phyloP scores from a whole-genome alignment of 2,329 filamentous ascomycete species.

The Knufia fluminis region DNA sequence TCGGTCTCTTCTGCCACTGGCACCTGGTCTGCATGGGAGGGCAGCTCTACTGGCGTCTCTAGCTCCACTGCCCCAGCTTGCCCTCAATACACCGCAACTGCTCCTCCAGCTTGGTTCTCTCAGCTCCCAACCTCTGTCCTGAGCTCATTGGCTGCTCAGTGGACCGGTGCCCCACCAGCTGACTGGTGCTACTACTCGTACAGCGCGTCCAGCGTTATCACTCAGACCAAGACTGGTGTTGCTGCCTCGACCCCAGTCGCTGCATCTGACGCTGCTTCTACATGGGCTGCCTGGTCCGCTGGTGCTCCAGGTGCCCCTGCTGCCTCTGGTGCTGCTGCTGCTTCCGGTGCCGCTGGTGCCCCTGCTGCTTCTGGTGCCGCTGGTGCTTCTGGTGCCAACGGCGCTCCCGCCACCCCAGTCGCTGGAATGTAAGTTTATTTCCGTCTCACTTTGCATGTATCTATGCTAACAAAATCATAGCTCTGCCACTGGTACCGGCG shows the following conservation, averaged over 20 bases:
- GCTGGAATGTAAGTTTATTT: constrained; percentile 30
- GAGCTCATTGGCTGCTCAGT: constrained; percentile 14
- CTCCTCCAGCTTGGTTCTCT: constrained; percentile 15
- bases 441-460: not conserved
- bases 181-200: constrained; percentile 16
- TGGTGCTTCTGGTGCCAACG: constrained; percentile 14
- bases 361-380: constrained; percentile 14
- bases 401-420: constrained; percentile 67
- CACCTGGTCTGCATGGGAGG: not conserved
- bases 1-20: not conserved
- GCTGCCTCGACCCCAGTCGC: constrained; percentile 4
- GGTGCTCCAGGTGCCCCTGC: constrained; percentile 40
- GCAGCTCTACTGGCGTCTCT: not conserved
- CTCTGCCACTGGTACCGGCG: constrained; percentile 14
- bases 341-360: constrained; percentile 15
- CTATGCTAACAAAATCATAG: constrained; percentile 12
- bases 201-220: constrained; percentile 10
- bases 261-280: not conserved
- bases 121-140: constrained; percentile 12
- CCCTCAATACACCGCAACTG: constrained; percentile 13
- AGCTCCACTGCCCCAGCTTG: constrained; percentile 2
- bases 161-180: constrained; percentile 13
- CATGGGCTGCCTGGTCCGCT: constrained; percentile 8
- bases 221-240: constrained; percentile 11
- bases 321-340: constrained; percentile 1